A percentile compares a stretch with the other conserved stretches of the same genome.
Evolutionary conservation across 208 protist species (phyloP).

Genomic region (Wallacemonas collosoma): DNA sequence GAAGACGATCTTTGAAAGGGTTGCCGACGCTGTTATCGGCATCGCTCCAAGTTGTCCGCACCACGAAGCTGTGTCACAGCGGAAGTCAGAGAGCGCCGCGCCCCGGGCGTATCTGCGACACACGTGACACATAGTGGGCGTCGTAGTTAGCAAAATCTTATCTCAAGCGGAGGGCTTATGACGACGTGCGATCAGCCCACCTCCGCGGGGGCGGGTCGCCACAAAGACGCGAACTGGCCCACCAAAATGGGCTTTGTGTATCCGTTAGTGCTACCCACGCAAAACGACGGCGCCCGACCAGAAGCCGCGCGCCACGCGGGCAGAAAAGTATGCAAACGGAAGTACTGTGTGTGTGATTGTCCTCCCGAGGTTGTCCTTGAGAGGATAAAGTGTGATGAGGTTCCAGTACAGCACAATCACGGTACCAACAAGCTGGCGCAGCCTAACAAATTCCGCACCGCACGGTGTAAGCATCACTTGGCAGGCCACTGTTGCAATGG

Average conservation of each 20-base stretch:
- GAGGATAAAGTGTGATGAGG: not conserved
- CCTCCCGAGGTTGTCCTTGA: not conserved
- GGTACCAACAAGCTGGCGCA: not conserved
- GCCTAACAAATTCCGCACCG: slow-evolving; percentile 8
- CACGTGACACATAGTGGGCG: no score
- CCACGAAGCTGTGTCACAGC: no score
- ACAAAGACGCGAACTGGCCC: not conserved
- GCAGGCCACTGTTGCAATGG: slow-evolving; percentile 11
- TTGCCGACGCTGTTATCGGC: no score
- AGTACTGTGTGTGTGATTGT: not conserved
- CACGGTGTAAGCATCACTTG: slow-evolving; percentile 2
- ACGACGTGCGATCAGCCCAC: no score
- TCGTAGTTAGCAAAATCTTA: no score
- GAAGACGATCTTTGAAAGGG: no score
- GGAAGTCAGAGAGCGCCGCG: no score
- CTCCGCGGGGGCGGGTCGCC: no score
- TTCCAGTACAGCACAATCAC: slow-evolving; percentile 2
- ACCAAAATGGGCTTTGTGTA: not conserved
- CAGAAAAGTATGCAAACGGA: not conserved
- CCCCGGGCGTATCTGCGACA: no score
- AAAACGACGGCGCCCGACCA: not conserved
- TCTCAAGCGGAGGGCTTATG: no score
- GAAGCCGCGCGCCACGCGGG: not conserved
- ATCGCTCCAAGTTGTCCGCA: no score
- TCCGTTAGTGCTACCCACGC: not conserved